phyloP scores from a whole-genome alignment of 441 rosid genomes.

The Bocquillonia castaneifolia region DNA sequence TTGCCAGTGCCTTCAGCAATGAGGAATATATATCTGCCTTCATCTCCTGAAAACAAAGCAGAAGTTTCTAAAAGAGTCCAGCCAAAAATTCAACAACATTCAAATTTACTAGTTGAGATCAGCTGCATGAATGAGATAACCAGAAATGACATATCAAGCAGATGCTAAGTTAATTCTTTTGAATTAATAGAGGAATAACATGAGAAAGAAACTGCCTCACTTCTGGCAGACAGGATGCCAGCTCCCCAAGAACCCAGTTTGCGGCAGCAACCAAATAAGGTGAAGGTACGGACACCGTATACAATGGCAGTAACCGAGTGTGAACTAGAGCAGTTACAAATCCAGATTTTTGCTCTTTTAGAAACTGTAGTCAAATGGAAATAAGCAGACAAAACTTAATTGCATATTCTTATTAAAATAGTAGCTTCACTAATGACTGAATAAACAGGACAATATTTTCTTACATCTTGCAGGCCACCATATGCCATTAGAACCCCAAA shows the following conservation, averaged over 20 bases:
- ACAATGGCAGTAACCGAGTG: slow-evolving; percentile 63
- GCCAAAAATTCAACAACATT: neutral
- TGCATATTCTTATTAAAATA: slow-evolving; percentile 21
- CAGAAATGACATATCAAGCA: slow-evolving; percentile 9
- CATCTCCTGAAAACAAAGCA: slow-evolving; percentile 54
- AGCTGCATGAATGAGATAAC: slow-evolving; percentile 10
- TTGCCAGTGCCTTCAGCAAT: slow-evolving; percentile 66
- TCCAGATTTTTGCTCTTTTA: slow-evolving; percentile 60
- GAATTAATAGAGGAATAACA: slow-evolving; percentile 15
- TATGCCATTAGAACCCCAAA: slow-evolving; percentile 82
- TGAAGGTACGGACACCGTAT: slow-evolving; percentile 38
- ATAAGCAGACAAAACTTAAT: slow-evolving; percentile 18
- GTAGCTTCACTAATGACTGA: slow-evolving; percentile 14
- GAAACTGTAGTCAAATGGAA: slow-evolving; percentile 52
- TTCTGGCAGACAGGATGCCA: slow-evolving; percentile 69
- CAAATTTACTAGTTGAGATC: neutral
- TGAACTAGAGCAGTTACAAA: slow-evolving; percentile 46
- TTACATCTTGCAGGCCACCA: slow-evolving; percentile 89
- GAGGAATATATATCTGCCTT: slow-evolving; percentile 61
- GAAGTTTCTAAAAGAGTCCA: slow-evolving; percentile 15
- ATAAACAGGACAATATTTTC: slow-evolving; percentile 27
- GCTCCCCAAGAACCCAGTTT: slow-evolving; percentile 87
- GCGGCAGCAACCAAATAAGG: slow-evolving; percentile 81
- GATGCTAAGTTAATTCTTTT: slow-evolving; percentile 14
- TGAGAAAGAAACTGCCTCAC: slow-evolving; percentile 35